Base-by-base conservation (phyloP, 169 alveolate species). In the Sarcocystis neurona region DNA sequence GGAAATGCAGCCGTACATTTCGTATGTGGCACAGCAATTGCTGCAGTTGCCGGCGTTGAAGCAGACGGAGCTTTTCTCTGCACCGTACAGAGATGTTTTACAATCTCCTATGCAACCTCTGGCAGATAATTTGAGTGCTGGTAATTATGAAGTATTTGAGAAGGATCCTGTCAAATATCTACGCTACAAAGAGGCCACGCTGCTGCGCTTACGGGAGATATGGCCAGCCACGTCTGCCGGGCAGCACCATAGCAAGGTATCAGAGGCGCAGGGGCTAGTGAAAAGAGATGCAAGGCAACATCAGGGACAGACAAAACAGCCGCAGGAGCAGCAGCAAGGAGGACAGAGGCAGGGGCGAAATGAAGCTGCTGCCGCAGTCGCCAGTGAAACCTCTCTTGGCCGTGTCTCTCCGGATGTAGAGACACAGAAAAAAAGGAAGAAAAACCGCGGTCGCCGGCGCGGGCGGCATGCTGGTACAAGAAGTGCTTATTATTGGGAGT, bases 101-200 rank as follows among this genome's bases (percentile, higher is more conserved):
- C 92, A 89, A 46, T 39, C 60, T 30, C 92, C 92, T 30, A 27
- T 89, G 87, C 92, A 89, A 48, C 92, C 92, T 12, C 92, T 95
- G 27, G 93, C 90, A 80, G 94, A 96, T 77, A 93, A 96, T 79
- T 89, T 96, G 34, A 94, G 92, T 79, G 79, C 95, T 41, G 89
- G 80, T 18, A 94, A 94, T 78, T 96, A 96, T 89, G 96, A 95
- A 66, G 92, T 90, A 0, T 96, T 96, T 75, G 98, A 96, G 88
- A 85, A 92, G 58, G 98, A 96, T 84, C 84, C 92, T 18, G 89
- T 90, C 20, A 96, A 96, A 88, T 96, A 96, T 82, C 92, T 91
- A 32, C 68, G 90, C n/a, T 96, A 96, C 88, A 95, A 94, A 78
- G 89, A 92, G 32, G 97, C 98, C 4, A 77, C 92, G 30, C 58